Evolutionary conservation across 2,329 filamentous ascomycete genomes (phyloP).

Genomic region (Alternaria dauci): DNA sequence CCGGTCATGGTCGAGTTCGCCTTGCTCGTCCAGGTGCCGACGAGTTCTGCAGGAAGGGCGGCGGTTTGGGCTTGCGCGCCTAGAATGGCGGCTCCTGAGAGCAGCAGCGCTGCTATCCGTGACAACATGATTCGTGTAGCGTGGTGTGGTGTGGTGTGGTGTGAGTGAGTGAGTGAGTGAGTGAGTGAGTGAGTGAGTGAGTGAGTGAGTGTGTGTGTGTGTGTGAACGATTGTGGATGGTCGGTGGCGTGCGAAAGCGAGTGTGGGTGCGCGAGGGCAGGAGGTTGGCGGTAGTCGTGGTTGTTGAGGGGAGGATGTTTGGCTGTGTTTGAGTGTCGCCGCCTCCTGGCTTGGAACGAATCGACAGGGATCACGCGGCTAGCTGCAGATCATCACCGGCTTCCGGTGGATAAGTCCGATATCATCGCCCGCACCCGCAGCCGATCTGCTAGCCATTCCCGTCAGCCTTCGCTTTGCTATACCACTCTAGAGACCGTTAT

Average conservation of each 20-base stretch:
- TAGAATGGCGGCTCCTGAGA: conserved; percentile 50
- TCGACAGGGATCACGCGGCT: conserved; percentile 34
- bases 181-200: background rate
- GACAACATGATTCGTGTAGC: conserved; percentile 29
- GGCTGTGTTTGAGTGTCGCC: conserved; percentile 23
- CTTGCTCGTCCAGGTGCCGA: conserved; percentile 78
- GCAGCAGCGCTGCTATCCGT: conserved; percentile 41
- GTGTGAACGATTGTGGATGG: conserved; percentile 20
- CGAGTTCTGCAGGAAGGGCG: conserved; percentile 54
- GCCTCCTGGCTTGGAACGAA: conserved; percentile 24
- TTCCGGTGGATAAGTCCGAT: conserved; percentile 20
- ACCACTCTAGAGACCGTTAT: background rate
- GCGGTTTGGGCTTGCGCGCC: conserved; percentile 44
- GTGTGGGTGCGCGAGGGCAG: conserved; percentile 15
- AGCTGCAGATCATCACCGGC: conserved; percentile 41
- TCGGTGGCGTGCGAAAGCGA: conserved; percentile 21
- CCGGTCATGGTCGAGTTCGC: conserved; percentile 74
- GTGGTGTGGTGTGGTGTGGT: conserved; percentile 1
- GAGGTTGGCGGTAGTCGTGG: conserved; percentile 10
- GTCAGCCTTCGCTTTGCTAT: background rate
- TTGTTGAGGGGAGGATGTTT: conserved; percentile 20
- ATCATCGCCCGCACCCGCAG: conserved; percentile 26
- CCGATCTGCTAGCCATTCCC: conserved; percentile 15
- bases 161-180: too few species aligned
- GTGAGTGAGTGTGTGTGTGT: background rate